phyloP scores from a whole-genome alignment of 345 rosid genomes.

The Salix udensis region DNA sequence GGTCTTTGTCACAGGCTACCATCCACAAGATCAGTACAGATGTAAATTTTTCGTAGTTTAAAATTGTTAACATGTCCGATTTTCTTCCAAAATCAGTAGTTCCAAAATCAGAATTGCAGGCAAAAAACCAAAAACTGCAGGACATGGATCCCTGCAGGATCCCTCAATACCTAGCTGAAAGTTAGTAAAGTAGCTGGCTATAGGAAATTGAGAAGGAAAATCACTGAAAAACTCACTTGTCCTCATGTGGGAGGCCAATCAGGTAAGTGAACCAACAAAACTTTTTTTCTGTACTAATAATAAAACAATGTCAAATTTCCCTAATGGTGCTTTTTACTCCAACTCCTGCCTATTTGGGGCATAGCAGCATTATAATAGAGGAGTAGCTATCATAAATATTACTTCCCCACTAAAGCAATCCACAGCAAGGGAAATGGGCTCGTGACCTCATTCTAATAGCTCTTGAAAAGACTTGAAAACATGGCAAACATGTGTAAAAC shows the following conservation, averaged over 20 bases:
- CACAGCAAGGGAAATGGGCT: background rate
- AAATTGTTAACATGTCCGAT: background rate
- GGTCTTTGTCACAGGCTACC: constrained; percentile 3
- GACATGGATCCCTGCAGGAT: background rate
- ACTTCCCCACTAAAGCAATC: background rate
- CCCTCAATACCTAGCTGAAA: background rate
- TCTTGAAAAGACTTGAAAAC: constrained; percentile 13
- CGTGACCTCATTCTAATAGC: background rate
- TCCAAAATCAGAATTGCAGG: background rate
- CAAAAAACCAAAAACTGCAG: background rate
- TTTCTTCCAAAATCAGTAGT: background rate
- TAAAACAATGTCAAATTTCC: background rate
- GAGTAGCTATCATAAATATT: no score
- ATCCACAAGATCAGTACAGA: constrained; percentile 7
- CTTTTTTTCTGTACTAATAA: background rate
- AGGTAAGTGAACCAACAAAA: background rate
- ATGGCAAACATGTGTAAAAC: constrained; percentile 12
- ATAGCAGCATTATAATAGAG: background rate
- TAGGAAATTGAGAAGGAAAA: background rate
- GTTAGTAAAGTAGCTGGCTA: background rate
- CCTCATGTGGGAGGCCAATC: background rate
- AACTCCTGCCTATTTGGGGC: background rate
- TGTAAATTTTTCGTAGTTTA: background rate
- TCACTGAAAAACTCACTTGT: background rate
- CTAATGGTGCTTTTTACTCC: background rate